These are phyloP conservation scores for Osmozyma mogii DNA, from an alignment of 805 yeast species.

Conservation along the genomic window DNA sequence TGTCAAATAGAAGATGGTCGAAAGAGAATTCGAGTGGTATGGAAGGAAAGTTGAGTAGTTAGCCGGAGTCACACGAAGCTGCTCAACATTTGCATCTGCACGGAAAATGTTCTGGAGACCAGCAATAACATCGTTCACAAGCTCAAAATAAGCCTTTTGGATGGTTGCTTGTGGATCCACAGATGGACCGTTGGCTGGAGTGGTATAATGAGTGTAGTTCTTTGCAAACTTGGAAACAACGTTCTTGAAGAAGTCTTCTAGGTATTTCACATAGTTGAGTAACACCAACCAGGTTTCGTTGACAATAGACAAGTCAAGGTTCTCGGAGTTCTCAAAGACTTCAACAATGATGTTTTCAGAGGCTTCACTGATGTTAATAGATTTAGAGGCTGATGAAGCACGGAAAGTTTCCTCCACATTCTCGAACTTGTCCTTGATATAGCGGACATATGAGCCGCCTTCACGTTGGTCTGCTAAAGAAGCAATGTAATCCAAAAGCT, in stretches of 20 bases:
- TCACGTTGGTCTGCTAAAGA: slow-evolving; percentile 23
- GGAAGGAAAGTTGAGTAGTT: slow-evolving; percentile 32
- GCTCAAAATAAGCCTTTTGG: slow-evolving; percentile 17
- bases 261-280: slow-evolving; percentile 25
- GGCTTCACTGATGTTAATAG: slow-evolving; percentile 19
- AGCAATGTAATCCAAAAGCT: slow-evolving; percentile 27
- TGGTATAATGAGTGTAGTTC: slow-evolving; percentile 29
- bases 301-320: slow-evolving; percentile 32
- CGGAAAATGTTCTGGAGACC: slow-evolving; percentile 24
- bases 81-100: slow-evolving; percentile 19
- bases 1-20: slow-evolving; percentile 29
- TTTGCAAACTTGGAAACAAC: slow-evolving; percentile 27
- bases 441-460: slow-evolving; percentile 29
- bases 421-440: slow-evolving; percentile 32
- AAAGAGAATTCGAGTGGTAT: slow-evolving; percentile 31
- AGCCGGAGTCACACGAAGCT: slow-evolving; percentile 28
- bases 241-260: slow-evolving; percentile 22
- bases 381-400: slow-evolving; percentile 19
- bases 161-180: slow-evolving; percentile 26
- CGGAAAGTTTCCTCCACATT: slow-evolving; percentile 27
- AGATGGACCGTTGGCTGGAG: slow-evolving; percentile 13
- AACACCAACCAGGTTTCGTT: slow-evolving; percentile 39
- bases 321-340: slow-evolving; percentile 30
- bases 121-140: slow-evolving; percentile 19
- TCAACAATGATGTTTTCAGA: slow-evolving; percentile 20